Evolutionary conservation across 495 filamentous ascomycete genomes (phyloP), one percentile per base, ranked within the genome.

Genomic region (Annulohypoxylon moriforme): DNA sequence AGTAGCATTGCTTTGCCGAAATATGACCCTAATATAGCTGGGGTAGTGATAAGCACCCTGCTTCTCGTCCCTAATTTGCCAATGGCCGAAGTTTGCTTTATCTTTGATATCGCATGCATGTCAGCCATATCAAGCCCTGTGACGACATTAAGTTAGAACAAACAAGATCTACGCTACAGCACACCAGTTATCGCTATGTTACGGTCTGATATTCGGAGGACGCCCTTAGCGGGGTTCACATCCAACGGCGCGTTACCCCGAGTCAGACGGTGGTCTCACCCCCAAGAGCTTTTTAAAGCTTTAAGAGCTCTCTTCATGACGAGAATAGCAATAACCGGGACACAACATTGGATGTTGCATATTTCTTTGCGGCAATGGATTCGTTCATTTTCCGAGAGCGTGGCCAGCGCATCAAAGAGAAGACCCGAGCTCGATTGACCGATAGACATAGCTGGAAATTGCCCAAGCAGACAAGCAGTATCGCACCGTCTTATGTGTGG

Each of bases 381-480:
- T 72, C 59, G 0, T 67, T 68, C 10, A 24, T 50, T 3, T 59
- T 75, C 55, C 65, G 68, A 52, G 46, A 67, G 64, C 75, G 72
- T 5, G 61, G 61, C 36, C 62, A 52, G 16, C 72, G 67, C 10
- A 46, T 72, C 53, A 67, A 68, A 49, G 75, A 72, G 47, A 75
- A 74, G 60, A 52, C 57, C 18, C 66, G 49, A 13, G 47, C 57
- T 46, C 56, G 75, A 31, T 22, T 77, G 22, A 75, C 72, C 9
- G 68, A 77, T 52, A 60, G 57, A 31, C 60, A 64, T 60, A 77
- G 67, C 64, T 77, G 75, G 75, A 72, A 73, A 53, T 55, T 79
- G 20, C 77, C 77, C 3, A 79, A 76, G 63, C 77, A 79, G 71
- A 62, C 66, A 3, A 77, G 77, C 66, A 77, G 75, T 18, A 70